Evolutionary conservation across 1,139 yeast species (phyloP).

Genomic region (Kodamaea ohmeri): DNA sequence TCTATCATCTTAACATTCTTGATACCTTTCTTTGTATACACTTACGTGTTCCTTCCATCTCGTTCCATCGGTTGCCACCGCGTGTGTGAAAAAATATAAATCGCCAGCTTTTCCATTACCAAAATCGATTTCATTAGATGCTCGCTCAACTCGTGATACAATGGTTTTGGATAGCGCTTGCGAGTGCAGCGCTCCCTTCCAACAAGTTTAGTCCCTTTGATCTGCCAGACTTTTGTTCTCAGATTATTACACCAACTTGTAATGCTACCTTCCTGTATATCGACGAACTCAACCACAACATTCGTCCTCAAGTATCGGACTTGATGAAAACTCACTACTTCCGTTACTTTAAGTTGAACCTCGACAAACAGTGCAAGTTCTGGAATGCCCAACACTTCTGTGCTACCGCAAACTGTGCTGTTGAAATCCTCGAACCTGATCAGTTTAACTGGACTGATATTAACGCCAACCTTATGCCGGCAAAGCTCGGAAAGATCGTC

Average conservation of each 20-base stretch:
- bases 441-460: conserved; percentile 62
- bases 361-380: conserved; percentile 85
- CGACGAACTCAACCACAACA: conserved; percentile 34
- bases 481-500: conserved; percentile 56
- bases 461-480: conserved; percentile 73
- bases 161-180: not conserved
- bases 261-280: conserved; percentile 48
- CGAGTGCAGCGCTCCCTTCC: conserved; percentile 2
- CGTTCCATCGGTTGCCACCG: too few relatives aligned
- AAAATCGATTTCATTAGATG: too few relatives aligned
- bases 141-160: not conserved
- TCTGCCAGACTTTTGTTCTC: conserved; percentile 47
- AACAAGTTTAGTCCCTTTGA: conserved; percentile 37
- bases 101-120: too few relatives aligned
- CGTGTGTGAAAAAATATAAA: too few relatives aligned
- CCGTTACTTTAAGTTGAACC: conserved; percentile 80
- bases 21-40: too few relatives aligned
- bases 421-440: conserved; percentile 56
- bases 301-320: conserved; percentile 50
- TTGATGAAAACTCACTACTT: conserved; percentile 73
- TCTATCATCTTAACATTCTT: too few relatives aligned
- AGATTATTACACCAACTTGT: conserved; percentile 46
- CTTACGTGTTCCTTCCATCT: too few relatives aligned
- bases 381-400: conserved; percentile 85
- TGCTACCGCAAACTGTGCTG: conserved; percentile 91